These are phyloP conservation scores for Cladosporium cucumerinum DNA, from an alignment of 2,329 filamentous ascomycete genomes.

Conservation along the genomic window DNA sequence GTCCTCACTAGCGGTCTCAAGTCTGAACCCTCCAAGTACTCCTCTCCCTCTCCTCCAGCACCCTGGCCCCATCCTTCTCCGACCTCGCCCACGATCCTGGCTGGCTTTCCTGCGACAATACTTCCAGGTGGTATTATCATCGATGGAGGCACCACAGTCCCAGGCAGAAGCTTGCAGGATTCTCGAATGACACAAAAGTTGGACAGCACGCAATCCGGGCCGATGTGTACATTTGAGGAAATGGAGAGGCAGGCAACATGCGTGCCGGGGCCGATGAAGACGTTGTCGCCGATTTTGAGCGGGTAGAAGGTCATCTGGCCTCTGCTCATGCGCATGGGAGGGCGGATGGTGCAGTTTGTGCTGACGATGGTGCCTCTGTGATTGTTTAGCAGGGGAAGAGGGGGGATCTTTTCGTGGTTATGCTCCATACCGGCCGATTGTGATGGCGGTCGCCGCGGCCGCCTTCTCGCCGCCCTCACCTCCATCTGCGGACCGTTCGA, in stretches of 20 bases:
- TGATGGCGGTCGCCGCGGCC: constrained; percentile 59
- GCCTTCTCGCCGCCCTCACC: constrained; percentile 31
- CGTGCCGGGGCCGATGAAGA: constrained; percentile 69
- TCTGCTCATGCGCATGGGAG: constrained; percentile 71
- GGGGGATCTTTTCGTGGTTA: not conserved
- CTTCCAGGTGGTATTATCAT: constrained; percentile 93
- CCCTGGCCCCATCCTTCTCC: constrained; percentile 60
- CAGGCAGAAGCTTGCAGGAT: constrained; percentile 82
- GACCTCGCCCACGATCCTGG: constrained; percentile 75
- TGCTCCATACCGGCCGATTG: constrained; percentile 58
- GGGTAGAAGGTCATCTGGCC: constrained; percentile 76
- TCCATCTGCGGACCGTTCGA: constrained; percentile 18
- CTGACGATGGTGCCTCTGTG: constrained; percentile 81
- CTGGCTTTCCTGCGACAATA: constrained; percentile 81
- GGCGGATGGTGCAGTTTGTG: constrained; percentile 72
- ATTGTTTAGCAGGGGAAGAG: not conserved
- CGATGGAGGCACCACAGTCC: constrained; percentile 75
- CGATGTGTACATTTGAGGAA: constrained; percentile 82
- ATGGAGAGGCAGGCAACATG: constrained; percentile 81
- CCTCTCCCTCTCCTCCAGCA: constrained; percentile 42
- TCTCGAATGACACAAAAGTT: constrained; percentile 92
- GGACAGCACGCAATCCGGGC: constrained; percentile 70
- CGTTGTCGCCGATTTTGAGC: constrained; percentile 89
- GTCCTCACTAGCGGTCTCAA: constrained; percentile 47
- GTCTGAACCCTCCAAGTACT: constrained; percentile 50